Evolutionary conservation across 2,329 filamentous ascomycete genomes (phyloP), one percentile per base, ranked within the genome.

Genomic region (Sclerotinia trifoliorum): DNA sequence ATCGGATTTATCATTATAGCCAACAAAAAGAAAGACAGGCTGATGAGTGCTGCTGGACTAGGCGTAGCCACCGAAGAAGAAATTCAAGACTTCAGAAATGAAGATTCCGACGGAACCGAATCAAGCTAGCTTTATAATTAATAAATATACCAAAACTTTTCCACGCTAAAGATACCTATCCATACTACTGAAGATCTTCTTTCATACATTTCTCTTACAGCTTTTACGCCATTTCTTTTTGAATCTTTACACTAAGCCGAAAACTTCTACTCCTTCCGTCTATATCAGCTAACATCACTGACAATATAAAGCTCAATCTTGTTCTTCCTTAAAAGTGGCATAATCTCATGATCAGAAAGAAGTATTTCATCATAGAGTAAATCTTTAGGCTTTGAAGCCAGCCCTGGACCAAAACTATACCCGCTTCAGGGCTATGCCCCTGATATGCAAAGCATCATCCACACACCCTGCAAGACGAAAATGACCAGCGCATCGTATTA

Each of bases 41-140:
- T 90, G 69, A 90, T 90, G 86, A 88, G 84, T 75, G 89, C 87
- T 10, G 85, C 87, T 39, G 88, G 88, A 1, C 78, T 90, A 67
- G 87, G 90, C 74, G 35, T 58, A 65, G 87, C 86, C 7, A 89
- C 84, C 5, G 84, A 88, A 71, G 82, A 87, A 67, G 87, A 89
- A 73, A 84, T 87, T 78, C 80, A 86, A 58, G 84, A 84, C 71
- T 73, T 75, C 64, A 72, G 62, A 6, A 82, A 75, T 21, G 73
- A 75, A n/a, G 73, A 75, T 24, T 54, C 48, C 17, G 64, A 66
- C 42, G 64, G 26, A 1, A 32, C 26, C 10, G 55, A 35, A 29
- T 39, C 42, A 21, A 35, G 48, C 32, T 62, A 51, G 46, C 19
- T 39, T 19, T 51, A 21, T 21, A 7, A 39, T 39, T 29, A 62